Evolutionary conservation across 441 rosid species (phyloP), one percentile per base, ranked within the genome.

Genomic region (Arabidopsis lyrata): DNA sequence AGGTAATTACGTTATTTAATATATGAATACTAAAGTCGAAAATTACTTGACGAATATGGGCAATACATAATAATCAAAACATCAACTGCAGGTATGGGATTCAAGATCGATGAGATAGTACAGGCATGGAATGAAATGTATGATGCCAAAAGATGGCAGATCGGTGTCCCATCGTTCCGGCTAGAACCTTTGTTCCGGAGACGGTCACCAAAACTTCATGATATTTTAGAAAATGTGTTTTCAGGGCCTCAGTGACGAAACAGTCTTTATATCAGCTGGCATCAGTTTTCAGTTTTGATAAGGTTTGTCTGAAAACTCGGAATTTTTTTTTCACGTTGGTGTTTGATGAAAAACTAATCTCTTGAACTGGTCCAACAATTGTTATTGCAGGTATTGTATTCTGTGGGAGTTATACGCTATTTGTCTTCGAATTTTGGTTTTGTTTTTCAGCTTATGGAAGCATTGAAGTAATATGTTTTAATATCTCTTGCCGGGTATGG

Each of bases 81-180:
- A 53, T 66, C 18, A 20, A 22, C 0, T 39, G 75, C 83, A 88
- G 92, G 92, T 81, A 76, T 90, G 83, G 96, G 97, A 41, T 94
- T 92, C 85, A 94, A 94, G 84, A 87, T 94, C 45, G 95, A 92
- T 70, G 98, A 94, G 79, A 94, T 94, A 75, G 92, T 94, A 58
- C 93, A 92, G 79, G 98, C 98, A 39, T 94, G 98, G 97, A 94
- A 87, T 84, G 98, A 94, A 65, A 94, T 94, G 97, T 94, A 91
- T 80, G 98, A 94, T 83, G 97, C 91, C 4, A 88, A 87, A 74
- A 86, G 97, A 82, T 94, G 97, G 97, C 89, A 90, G 81, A 85
- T 81, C 7, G 98, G 98, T 47, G 87, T 90, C 78, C 95, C 98
- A 53, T 90, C 97, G 65, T 94, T 88, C 84, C 76, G 97, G 74